A percentile compares a stretch with the other conserved stretches of the same genome.
Conservation (phyloP, 371 early-diverging fungal genomes). For the Mortierella sp. region DNA sequence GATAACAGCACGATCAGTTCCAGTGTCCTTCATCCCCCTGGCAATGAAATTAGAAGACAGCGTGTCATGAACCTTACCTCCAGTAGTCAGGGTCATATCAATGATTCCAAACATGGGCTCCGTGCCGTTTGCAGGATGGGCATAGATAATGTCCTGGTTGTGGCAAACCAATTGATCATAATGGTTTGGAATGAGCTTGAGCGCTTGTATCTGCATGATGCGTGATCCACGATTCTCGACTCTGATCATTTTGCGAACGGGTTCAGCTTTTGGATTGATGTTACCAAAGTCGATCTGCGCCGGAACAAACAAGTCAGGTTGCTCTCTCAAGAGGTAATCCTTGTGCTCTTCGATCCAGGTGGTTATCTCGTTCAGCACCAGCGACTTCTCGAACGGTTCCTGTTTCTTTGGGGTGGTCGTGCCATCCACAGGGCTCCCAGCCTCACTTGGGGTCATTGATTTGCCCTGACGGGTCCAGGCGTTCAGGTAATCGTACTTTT, state of each 20-base stretch:
- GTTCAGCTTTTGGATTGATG: slow-evolving; percentile 34
- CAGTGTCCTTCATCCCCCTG: neutral
- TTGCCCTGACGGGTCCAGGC: slow-evolving; percentile 47
- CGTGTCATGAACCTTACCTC: slow-evolving; percentile 25
- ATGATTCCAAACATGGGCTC: slow-evolving; percentile 52
- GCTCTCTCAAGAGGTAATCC: slow-evolving; percentile 43
- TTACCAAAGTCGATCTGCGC: slow-evolving; percentile 42
- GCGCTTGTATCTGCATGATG: slow-evolving; percentile 34
- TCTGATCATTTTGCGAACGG: slow-evolving; percentile 25
- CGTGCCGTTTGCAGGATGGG: slow-evolving; percentile 43
- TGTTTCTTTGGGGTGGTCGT: slow-evolving; percentile 31
- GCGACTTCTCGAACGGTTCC: slow-evolving; percentile 45
- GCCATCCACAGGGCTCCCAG: slow-evolving; percentile 42
- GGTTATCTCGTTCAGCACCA: slow-evolving; percentile 40
- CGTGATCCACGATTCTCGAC: slow-evolving; percentile 46
- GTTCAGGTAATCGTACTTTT: slow-evolving; percentile 42
- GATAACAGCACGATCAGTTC: neutral
- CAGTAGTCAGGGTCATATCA: slow-evolving; percentile 30
- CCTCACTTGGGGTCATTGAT: slow-evolving; percentile 32
- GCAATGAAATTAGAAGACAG: no score
- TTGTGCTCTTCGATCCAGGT: slow-evolving; percentile 47
- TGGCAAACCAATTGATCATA: slow-evolving; percentile 33
- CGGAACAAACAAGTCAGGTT: slow-evolving; percentile 35
- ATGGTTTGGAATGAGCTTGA: slow-evolving; percentile 38
- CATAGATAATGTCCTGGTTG: slow-evolving; percentile 22